These are phyloP conservation scores for Pelargonium cotyledonis DNA, from an alignment of 441 rosid species.

Conservation along the genomic window DNA sequence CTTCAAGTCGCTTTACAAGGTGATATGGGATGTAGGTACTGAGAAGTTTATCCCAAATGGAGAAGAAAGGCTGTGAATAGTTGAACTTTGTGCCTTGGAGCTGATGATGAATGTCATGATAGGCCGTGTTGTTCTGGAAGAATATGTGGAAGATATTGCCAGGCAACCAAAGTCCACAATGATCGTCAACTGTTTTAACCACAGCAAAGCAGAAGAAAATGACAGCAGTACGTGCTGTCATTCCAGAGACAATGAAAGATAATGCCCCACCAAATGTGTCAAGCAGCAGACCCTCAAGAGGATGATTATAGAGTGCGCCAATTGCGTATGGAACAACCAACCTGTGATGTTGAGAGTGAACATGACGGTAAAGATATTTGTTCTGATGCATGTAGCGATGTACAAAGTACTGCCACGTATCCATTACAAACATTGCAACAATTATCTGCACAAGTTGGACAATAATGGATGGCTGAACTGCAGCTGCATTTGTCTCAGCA, in stretches of 20 bases:
- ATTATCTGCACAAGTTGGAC: conserved; percentile 38
- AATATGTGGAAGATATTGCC: conserved; percentile 56
- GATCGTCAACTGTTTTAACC: conserved; percentile 65
- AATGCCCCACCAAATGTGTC: conserved; percentile 66
- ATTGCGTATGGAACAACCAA: conserved; percentile 63
- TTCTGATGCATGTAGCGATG: conserved; percentile 74
- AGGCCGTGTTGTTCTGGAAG: conserved; percentile 65
- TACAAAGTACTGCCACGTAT: conserved; percentile 69
- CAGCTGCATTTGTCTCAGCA: conserved; percentile 34
- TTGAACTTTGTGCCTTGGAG: conserved; percentile 62
- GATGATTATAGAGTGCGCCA: conserved; percentile 70
- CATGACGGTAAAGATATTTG: conserved; percentile 57
- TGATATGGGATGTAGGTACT: conserved; percentile 58
- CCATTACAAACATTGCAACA: conserved; percentile 63
- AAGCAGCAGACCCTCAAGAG: conserved; percentile 55
- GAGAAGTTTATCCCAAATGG: conserved; percentile 59
- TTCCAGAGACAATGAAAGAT: conserved; percentile 61
- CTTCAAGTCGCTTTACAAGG: conserved; percentile 48
- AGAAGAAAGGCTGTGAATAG: conserved; percentile 74
- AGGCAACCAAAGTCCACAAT: conserved; percentile 66
- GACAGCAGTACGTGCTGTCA: conserved; percentile 62
- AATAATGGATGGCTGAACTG: conserved; percentile 33
- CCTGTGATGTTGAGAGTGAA: conserved; percentile 69
- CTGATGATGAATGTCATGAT: conserved; percentile 79
- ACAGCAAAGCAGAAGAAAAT: conserved; percentile 67